phyloP scores from a whole-genome alignment of 2,329 filamentous ascomycete species.

The Talaromyces sp. region DNA sequence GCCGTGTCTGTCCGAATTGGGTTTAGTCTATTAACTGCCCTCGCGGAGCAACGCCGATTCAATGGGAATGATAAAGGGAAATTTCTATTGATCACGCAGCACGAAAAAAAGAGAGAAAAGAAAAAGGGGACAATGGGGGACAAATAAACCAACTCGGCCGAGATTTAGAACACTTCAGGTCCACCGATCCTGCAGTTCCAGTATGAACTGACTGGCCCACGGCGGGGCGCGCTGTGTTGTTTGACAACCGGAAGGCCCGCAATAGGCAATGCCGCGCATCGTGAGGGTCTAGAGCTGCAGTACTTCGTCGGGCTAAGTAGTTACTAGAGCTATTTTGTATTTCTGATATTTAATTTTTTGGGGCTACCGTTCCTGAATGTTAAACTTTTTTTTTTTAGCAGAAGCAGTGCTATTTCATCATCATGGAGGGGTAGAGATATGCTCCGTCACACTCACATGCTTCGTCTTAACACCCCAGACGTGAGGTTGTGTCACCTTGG shows the following conservation, averaged over 20 bases:
- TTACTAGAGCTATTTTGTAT: neutral
- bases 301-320: neutral
- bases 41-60: neutral
- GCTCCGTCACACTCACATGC: neutral
- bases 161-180: neutral
- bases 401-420: neutral
- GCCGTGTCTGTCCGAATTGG: neutral
- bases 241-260: slow-evolving; percentile 6
- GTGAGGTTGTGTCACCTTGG: neutral
- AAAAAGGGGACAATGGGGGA: neutral
- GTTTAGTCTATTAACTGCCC: neutral
- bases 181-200: neutral
- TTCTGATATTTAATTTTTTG: neutral
- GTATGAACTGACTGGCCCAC: neutral
- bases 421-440: neutral
- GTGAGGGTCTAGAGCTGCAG: neutral
- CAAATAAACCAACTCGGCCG: neutral
- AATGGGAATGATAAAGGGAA: neutral
- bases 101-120: neutral
- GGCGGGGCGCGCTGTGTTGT: neutral
- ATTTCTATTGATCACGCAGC: neutral
- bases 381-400: neutral
- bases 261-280: slow-evolving; percentile 9
- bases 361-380: neutral
- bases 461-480: neutral